A percentile compares a stretch with the other conserved stretches of the same genome.
phyloP scores from a whole-genome alignment of 257 asterid species.

The Solanum medicagineum region DNA sequence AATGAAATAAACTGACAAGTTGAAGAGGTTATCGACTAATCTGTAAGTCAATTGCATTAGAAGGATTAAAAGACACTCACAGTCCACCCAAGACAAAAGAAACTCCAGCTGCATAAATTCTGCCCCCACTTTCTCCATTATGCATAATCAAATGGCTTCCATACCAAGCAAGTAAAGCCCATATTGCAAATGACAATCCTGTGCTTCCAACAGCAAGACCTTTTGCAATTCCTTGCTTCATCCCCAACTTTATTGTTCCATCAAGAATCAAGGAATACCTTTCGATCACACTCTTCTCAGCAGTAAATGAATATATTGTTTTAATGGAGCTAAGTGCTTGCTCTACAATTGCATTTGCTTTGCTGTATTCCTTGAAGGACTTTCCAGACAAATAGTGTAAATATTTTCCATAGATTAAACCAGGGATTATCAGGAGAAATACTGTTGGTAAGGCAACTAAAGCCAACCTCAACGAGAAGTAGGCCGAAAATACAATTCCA shows the following conservation, averaged over 20 bases:
- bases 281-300: constrained; percentile 54
- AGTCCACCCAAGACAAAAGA: constrained; percentile 80
- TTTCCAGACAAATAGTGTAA: constrained; percentile 35
- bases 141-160: constrained; percentile 70
- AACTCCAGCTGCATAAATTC: constrained; percentile 64
- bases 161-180: constrained; percentile 94
- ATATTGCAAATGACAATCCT: constrained; percentile 67
- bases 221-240: constrained; percentile 76
- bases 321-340: constrained; percentile 77
- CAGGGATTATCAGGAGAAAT: constrained; percentile 53
- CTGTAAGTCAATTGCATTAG: background rate
- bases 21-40: background rate
- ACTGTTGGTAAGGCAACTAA: constrained; percentile 66
- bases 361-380: constrained; percentile 50
- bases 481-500: constrained; percentile 51
- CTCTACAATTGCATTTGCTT: constrained; percentile 49
- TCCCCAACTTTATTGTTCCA: constrained; percentile 45
- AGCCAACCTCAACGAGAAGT: constrained; percentile 67
- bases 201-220: constrained; percentile 78
- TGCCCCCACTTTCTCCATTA: constrained; percentile 79
- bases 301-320: constrained; percentile 76
- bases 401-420: constrained; percentile 60
- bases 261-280: constrained; percentile 45
- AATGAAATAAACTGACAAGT: background rate
- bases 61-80: constrained; percentile 27